Conservation (phyloP, 805 yeast genomes). For the Wickerhamomyces ciferrii region DNA sequence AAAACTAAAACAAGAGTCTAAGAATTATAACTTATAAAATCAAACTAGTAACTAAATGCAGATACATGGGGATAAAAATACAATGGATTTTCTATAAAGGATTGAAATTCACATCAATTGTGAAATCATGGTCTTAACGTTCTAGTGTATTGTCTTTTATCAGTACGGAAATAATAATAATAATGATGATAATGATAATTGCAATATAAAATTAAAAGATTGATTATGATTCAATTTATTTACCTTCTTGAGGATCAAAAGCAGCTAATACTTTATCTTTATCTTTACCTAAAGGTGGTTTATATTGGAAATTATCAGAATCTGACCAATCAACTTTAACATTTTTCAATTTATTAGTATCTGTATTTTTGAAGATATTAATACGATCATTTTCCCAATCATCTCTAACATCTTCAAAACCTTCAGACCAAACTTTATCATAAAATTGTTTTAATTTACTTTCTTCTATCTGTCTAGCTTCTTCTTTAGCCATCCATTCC, state of each 20-base stretch:
- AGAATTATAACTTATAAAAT: background rate
- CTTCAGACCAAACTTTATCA: slow-evolving; percentile 69
- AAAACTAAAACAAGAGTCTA: too few species aligned
- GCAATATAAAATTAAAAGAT: too few species aligned
- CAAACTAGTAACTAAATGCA: background rate
- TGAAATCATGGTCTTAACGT: too few species aligned
- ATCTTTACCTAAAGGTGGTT: slow-evolving; percentile 15
- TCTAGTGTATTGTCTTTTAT: too few species aligned
- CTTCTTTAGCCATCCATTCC: slow-evolving; percentile 91
- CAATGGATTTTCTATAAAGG: background rate
- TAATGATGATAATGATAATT: too few species aligned
- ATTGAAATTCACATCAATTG: background rate
- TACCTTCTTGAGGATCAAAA: slow-evolving; percentile 17
- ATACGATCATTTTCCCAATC: slow-evolving; percentile 74
- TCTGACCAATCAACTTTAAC: slow-evolving; percentile 72
- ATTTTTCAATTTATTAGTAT: slow-evolving; percentile 41
- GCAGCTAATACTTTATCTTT: slow-evolving; percentile 25
- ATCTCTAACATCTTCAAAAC: slow-evolving; percentile 70
- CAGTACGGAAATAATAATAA: too few species aligned
- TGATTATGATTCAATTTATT: background rate
- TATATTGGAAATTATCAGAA: slow-evolving; percentile 31
- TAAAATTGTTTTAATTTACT: slow-evolving; percentile 58
- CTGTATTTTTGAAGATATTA: slow-evolving; percentile 74
- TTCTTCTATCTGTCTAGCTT: slow-evolving; percentile 59
- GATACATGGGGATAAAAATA: background rate